phyloP scores from a whole-genome alignment of 805 yeast genomes.

The Debaryomyces prosopidis region DNA sequence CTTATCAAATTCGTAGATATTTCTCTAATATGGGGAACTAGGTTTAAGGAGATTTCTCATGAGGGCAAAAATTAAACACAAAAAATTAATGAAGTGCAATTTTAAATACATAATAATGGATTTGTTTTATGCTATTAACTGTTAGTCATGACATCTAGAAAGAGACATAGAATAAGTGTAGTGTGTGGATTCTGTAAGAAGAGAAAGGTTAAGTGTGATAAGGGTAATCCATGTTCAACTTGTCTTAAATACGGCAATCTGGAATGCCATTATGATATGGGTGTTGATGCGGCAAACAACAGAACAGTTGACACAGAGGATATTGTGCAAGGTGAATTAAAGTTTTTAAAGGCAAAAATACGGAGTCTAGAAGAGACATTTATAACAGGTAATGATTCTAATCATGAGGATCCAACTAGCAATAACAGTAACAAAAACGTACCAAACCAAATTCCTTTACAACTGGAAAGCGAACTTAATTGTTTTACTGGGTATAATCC shows the following conservation, averaged over 20 bases:
- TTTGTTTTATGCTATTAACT: neutral
- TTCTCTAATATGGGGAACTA: neutral
- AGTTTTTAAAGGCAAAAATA: conserved; percentile 12
- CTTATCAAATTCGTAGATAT: neutral
- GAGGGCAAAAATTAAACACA: neutral
- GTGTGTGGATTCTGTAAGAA: conserved; percentile 38
- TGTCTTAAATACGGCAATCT: conserved; percentile 30
- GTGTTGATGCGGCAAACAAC: conserved; percentile 1
- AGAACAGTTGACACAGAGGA: neutral
- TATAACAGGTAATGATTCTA: neutral
- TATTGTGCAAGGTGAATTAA: conserved; percentile 12
- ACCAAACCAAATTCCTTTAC: neutral
- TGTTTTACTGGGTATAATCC: conserved; percentile 14
- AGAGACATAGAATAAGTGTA: conserved; percentile 29
- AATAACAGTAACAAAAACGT: neutral
- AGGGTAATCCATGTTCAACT: conserved; percentile 35
- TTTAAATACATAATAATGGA: neutral
- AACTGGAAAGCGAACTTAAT: neutral
- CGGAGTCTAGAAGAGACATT: conserved; percentile 13
- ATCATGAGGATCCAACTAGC: neutral
- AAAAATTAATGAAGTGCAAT: neutral
- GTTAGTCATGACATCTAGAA: conserved; percentile 7
- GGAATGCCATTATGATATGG: conserved; percentile 21
- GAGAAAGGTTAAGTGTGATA: conserved; percentile 40
- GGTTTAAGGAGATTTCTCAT: neutral